Conservation (phyloP, 2,329 filamentous ascomycete species). For the Seiridium unicorne region DNA sequence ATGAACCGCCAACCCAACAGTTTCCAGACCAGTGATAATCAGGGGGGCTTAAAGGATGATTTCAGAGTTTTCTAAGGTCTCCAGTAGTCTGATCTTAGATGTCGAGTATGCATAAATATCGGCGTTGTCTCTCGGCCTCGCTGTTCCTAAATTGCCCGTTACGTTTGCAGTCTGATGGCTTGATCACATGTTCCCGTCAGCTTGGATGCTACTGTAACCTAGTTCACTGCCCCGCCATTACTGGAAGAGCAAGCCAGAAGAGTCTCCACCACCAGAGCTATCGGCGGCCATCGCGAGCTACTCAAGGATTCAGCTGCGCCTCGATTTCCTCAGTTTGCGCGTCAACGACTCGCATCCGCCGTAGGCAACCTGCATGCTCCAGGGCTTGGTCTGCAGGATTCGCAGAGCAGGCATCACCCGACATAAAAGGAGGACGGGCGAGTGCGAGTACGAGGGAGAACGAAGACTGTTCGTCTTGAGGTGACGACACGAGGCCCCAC, state of each 20-base stretch:
- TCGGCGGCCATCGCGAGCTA: background rate
- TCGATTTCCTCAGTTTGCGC: background rate
- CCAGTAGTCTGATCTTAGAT: too few relatives aligned
- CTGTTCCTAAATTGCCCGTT: too few relatives aligned
- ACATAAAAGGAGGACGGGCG: background rate
- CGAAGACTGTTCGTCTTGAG: background rate
- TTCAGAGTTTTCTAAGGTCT: too few relatives aligned
- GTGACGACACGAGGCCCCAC: slow-evolving; percentile 3
- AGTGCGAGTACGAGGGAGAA: background rate
- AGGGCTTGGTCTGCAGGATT: too few relatives aligned
- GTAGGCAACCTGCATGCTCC: background rate
- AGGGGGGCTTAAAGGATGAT: background rate
- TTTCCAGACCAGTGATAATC: background rate
- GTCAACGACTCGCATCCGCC: background rate
- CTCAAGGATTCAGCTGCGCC: background rate
- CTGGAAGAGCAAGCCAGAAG: background rate
- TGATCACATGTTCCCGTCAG: background rate
- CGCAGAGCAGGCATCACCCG: too few relatives aligned
- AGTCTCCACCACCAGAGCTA: background rate
- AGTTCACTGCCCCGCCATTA: background rate
- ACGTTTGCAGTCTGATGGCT: too few relatives aligned
- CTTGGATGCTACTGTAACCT: background rate
- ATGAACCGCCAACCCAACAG: background rate
- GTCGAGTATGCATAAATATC: too few relatives aligned
- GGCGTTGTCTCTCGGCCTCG: too few relatives aligned